Evolutionary conservation across 441 rosid species (phyloP).

Genomic region (Raphanus hybrid): DNA sequence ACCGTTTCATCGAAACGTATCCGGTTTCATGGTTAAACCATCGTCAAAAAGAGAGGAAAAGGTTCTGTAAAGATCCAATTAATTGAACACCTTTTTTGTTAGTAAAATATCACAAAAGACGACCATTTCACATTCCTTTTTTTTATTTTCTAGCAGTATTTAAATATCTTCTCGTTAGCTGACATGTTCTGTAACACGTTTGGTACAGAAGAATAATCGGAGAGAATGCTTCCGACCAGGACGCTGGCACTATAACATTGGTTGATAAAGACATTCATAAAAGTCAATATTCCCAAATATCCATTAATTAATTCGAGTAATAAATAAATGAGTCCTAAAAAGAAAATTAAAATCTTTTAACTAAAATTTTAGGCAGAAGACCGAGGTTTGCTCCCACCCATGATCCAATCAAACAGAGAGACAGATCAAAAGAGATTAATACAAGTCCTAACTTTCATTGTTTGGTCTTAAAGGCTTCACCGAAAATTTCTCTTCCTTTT

Average conservation of each 20-base stretch:
- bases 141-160: neutral
- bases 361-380: conserved; percentile 30
- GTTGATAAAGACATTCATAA: neutral
- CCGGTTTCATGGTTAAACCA: too few species aligned
- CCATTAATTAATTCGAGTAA: neutral
- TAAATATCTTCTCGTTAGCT: neutral
- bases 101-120: conserved; percentile 4
- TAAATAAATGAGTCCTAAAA: neutral
- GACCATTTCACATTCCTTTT: conserved; percentile 28
- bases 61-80: neutral
- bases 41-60: too few species aligned
- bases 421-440: neutral
- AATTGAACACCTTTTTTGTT: neutral
- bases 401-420: conserved; percentile 34
- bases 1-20: too few species aligned
- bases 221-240: conserved; percentile 27
- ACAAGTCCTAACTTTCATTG: conserved; percentile 26
- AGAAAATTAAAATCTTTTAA: neutral
- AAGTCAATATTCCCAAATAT: conserved; percentile 6
- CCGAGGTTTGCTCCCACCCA: conserved; percentile 49
- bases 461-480: conserved; percentile 24
- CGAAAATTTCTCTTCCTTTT: conserved; percentile 17
- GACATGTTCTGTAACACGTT: conserved; percentile 26
- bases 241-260: conserved; percentile 37
- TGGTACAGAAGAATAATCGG: conserved; percentile 25